These are phyloP conservation scores for Claviceps digitariae DNA, from an alignment of 2,329 filamentous ascomycete genomes.

Conservation along the genomic window DNA sequence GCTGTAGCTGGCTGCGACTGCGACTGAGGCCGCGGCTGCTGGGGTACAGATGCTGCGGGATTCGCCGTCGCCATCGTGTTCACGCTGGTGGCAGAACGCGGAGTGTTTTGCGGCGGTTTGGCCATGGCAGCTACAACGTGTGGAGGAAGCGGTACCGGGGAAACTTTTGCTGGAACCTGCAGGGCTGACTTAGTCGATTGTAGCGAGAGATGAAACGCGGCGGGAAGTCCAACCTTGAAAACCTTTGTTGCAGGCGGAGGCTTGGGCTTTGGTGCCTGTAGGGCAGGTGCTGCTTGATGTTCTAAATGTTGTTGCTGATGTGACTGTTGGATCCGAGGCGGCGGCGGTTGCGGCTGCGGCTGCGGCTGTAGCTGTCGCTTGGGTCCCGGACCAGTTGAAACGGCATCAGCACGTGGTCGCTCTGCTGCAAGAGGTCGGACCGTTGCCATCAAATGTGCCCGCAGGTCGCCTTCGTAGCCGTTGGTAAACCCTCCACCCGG, in stretches of 20 bases:
- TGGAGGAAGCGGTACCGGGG: constrained; percentile 30
- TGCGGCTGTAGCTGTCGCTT: background rate
- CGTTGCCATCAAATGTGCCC: constrained; percentile 30
- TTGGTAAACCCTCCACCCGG: constrained; percentile 45
- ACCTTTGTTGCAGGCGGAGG: constrained; percentile 13
- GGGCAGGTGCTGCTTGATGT: background rate
- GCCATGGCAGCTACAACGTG: constrained; percentile 28
- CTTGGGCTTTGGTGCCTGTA: constrained; percentile 13
- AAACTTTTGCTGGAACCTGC: constrained; percentile 26
- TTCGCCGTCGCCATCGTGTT: constrained; percentile 6
- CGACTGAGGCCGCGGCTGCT: background rate
- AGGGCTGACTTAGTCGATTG: constrained; percentile 17
- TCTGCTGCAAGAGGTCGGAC: constrained; percentile 16
- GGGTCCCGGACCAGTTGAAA: background rate
- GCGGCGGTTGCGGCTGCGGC: background rate
- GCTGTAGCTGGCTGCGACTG: background rate
- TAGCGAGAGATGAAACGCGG: constrained; percentile 11
- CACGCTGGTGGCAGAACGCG: background rate
- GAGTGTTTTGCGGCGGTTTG: background rate
- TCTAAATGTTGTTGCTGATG: background rate
- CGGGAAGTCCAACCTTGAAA: constrained; percentile 20
- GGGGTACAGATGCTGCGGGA: constrained; percentile 6
- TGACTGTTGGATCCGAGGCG: background rate
- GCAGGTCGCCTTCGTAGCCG: constrained; percentile 41
- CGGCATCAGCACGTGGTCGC: constrained; percentile 4